Conservation (phyloP, 768 basidiomycete genomes). For the Calocybe indica region DNA sequence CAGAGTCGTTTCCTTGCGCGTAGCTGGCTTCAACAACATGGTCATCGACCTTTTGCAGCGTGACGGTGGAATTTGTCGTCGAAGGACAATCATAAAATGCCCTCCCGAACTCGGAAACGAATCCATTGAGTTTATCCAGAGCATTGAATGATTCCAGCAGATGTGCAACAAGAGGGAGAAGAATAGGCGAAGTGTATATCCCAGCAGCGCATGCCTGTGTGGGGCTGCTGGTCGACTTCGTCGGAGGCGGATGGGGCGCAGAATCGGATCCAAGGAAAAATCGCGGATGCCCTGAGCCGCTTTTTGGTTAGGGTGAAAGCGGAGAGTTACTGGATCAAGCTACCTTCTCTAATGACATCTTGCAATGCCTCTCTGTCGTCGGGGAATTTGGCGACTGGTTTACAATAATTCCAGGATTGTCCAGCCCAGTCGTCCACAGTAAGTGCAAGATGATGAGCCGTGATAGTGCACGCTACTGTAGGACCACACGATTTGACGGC, state of each 20-base stretch:
- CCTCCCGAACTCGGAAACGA: slow-evolving; percentile 75
- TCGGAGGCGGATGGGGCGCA: slow-evolving; percentile 77
- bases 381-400: slow-evolving; percentile 95
- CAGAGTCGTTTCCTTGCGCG: slow-evolving; percentile 37
- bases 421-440: slow-evolving; percentile 97
- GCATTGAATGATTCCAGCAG: slow-evolving; percentile 85
- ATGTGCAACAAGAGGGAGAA: slow-evolving; percentile 87
- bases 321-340: not conserved
- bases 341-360: slow-evolving; percentile 72
- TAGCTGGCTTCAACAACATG: slow-evolving; percentile 43
- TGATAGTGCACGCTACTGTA: slow-evolving; percentile 95
- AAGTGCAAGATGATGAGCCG: slow-evolving; percentile 90
- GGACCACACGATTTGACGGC: slow-evolving; percentile 70
- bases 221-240: slow-evolving; percentile 68
- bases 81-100: slow-evolving; percentile 58
- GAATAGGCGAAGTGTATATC: slow-evolving; percentile 89
- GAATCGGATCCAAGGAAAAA: slow-evolving; percentile 98
- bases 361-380: slow-evolving; percentile 82
- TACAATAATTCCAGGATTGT: slow-evolving; percentile 94
- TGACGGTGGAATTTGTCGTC: slow-evolving; percentile 29
- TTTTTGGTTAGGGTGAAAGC: slow-evolving; percentile 2
- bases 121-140: slow-evolving; percentile 73
- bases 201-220: slow-evolving; percentile 85
- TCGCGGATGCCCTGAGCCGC: slow-evolving; percentile 67
- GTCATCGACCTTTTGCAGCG: slow-evolving; percentile 36